Percentiles rank a stretch among this genome's conserved stretches.
These are phyloP conservation scores for Leccinum variicolor DNA, from an alignment of 768 basidiomycete genomes.

Conservation along the genomic window DNA sequence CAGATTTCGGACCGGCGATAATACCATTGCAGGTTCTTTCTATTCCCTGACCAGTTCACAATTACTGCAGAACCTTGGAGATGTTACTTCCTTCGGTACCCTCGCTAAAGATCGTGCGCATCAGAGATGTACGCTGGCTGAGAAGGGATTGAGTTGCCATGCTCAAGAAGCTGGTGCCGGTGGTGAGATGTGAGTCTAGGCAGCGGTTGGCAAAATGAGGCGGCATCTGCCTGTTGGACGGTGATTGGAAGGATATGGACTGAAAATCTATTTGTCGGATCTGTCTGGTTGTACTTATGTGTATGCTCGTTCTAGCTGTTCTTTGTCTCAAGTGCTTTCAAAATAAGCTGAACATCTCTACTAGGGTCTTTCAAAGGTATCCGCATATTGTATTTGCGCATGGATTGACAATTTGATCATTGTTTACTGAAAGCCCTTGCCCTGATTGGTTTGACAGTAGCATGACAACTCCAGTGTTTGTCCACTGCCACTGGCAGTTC, in stretches of 20 bases:
- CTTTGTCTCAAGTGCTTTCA: background rate
- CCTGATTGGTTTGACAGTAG: too few relatives aligned
- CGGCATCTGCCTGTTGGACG: constrained; percentile 58
- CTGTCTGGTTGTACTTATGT: background rate
- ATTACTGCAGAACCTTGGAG: constrained; percentile 57
- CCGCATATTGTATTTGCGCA: too few relatives aligned
- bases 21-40: constrained; percentile 59
- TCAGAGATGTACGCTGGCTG: constrained; percentile 72
- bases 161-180: constrained; percentile 79
- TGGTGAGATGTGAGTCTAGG: constrained; percentile 72
- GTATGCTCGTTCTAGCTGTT: constrained; percentile 4
- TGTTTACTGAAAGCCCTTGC: too few relatives aligned
- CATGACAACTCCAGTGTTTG: too few relatives aligned
- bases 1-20: constrained; percentile 28
- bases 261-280: constrained; percentile 11
- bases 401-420: too few relatives aligned
- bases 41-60: constrained; percentile 65
- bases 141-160: constrained; percentile 55
- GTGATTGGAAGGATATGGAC: constrained; percentile 58
- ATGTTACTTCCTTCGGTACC: constrained; percentile 55
- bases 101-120: constrained; percentile 51
- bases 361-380: too few relatives aligned
- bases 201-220: constrained; percentile 54
- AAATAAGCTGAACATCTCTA: background rate
- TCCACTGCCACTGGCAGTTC: too few relatives aligned